phyloP scores from a whole-genome alignment of 768 basidiomycete species.

The Gloeostereum incarnatum region DNA sequence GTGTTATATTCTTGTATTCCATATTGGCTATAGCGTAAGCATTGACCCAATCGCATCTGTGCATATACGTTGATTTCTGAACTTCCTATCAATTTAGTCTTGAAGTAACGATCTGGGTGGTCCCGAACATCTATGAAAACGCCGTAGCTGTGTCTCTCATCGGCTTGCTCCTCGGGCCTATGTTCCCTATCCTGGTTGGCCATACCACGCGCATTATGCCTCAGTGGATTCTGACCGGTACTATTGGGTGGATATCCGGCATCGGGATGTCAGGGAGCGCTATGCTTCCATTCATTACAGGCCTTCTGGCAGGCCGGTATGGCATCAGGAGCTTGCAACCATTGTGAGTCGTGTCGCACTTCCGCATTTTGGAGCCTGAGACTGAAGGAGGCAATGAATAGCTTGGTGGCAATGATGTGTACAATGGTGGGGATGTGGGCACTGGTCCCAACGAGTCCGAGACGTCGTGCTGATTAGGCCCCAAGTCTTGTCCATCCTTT shows the following conservation, averaged over 20 bases:
- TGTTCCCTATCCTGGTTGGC: conserved; percentile 36
- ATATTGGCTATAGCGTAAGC: conserved; percentile 25
- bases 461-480: too few relatives aligned
- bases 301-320: conserved; percentile 25
- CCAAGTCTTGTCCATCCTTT: too few relatives aligned
- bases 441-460: conserved; percentile 12
- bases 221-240: conserved; percentile 22
- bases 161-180: conserved; percentile 43
- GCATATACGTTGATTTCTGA: conserved; percentile 4
- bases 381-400: too few relatives aligned
- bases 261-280: conserved; percentile 42
- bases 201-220: conserved; percentile 25
- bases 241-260: conserved; percentile 43
- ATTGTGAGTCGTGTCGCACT: conserved; percentile 22
- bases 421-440: conserved; percentile 15
- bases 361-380: too few relatives aligned
- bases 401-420: conserved; percentile 15
- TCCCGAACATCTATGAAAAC: conserved; percentile 38
- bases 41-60: too few relatives aligned
- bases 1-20: conserved; percentile 21
- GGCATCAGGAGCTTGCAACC: conserved; percentile 40
- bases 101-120: conserved; percentile 44
- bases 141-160: conserved; percentile 39
- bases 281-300: conserved; percentile 34
- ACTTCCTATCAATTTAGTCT: conserved; percentile 16